These are phyloP conservation scores for Tuber magnatum DNA, from an alignment of 495 filamentous ascomycete genomes.

Conservation along the genomic window DNA sequence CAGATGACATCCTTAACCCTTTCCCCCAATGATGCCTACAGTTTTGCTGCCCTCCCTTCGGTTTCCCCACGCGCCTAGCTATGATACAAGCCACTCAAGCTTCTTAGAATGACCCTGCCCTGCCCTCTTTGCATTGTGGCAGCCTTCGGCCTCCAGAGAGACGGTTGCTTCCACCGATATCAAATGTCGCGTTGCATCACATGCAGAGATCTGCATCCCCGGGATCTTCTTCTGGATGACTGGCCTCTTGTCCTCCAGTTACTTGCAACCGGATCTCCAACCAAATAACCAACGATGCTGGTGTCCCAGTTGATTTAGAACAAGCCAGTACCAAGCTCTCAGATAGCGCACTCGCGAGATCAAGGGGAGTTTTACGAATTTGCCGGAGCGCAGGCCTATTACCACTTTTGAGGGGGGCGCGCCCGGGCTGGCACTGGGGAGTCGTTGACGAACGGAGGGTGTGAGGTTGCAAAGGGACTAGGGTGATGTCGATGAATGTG, in stretches of 20 bases:
- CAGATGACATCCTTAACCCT: too few species aligned
- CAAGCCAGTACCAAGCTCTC: too few species aligned
- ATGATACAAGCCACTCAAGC: slow-evolving; percentile 15
- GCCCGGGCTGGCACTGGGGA: slow-evolving; percentile 38
- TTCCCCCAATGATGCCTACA: slow-evolving; percentile 32
- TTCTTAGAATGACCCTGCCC: slow-evolving; percentile 16
- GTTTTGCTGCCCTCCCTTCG: slow-evolving; percentile 33
- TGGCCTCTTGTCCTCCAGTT: too few species aligned
- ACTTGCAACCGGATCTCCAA: too few species aligned
- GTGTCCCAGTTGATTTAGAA: too few species aligned
- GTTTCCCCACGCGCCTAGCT: slow-evolving; percentile 1
- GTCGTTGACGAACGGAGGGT: slow-evolving; percentile 41
- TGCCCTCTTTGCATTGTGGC: slow-evolving; percentile 13
- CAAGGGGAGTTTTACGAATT: too few species aligned
- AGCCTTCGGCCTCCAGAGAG: neutral
- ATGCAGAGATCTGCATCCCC: too few species aligned
- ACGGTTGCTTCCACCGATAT: slow-evolving; percentile 24
- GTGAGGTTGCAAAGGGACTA: slow-evolving; percentile 68
- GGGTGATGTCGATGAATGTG: slow-evolving; percentile 55
- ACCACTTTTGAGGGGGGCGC: slow-evolving; percentile 20
- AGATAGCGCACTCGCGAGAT: too few species aligned
- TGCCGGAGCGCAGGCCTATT: too few species aligned
- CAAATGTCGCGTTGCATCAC: slow-evolving; percentile 18
- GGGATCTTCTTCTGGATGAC: too few species aligned
- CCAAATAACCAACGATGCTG: too few species aligned